These are phyloP conservation scores for Auriculariales sp. DNA, from an alignment of 768 basidiomycete genomes.

Conservation along the genomic window DNA sequence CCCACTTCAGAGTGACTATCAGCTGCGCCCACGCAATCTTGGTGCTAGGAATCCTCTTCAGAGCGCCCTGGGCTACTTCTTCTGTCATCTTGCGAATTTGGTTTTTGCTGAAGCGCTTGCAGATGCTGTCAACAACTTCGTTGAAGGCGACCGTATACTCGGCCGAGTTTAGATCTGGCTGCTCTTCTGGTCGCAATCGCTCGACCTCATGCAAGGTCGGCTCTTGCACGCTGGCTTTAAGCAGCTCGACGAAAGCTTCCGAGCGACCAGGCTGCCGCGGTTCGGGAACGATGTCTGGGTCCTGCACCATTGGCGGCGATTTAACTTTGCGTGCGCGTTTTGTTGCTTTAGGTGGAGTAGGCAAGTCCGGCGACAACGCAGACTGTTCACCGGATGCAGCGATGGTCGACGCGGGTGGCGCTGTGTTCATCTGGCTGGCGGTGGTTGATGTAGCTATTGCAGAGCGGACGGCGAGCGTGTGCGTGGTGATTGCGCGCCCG, in stretches of 20 bases:
- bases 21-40: conserved; percentile 23
- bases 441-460: background rate
- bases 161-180: conserved; percentile 23
- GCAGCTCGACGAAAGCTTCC: background rate
- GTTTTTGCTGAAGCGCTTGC: conserved; percentile 44
- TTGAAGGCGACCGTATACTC: conserved; percentile 41
- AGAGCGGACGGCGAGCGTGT: background rate
- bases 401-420: no score
- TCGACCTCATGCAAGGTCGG: conserved; percentile 51
- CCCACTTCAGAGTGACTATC: conserved; percentile 54
- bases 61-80: conserved; percentile 28
- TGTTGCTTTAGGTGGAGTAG: background rate
- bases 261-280: background rate
- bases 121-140: conserved; percentile 35
- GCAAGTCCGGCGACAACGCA: background rate
- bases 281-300: background rate
- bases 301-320: background rate
- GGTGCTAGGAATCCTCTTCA: conserved; percentile 18
- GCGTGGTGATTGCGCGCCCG: background rate
- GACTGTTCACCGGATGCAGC: background rate
- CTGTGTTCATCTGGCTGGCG: background rate
- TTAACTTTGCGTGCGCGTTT: background rate
- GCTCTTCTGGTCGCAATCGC: conserved; percentile 29
- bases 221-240: conserved; percentile 8
- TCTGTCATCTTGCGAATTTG: conserved; percentile 44